Evolutionary conservation across 371 early-diverging fungal genomes (phyloP).

Genomic region (Smittium mucronatum): DNA sequence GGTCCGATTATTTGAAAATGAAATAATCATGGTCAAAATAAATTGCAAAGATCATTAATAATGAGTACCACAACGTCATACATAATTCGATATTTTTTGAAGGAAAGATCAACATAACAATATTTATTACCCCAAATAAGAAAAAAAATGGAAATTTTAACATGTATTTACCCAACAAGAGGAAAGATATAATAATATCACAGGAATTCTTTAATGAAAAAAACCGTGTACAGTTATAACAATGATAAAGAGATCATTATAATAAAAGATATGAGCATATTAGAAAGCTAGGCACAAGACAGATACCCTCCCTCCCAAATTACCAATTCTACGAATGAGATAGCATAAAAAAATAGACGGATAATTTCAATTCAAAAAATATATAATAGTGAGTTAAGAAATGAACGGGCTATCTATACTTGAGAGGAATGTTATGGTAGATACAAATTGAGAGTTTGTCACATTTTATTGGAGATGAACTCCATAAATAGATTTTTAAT

Average conservation of each 20-base stretch:
- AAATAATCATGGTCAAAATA: background rate
- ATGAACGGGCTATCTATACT: background rate
- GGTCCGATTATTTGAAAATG: background rate
- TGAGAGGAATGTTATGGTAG: background rate
- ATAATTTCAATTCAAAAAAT: background rate
- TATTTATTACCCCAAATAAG: background rate
- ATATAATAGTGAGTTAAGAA: background rate
- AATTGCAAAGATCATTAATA: background rate
- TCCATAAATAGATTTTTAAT: background rate
- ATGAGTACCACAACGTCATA: background rate
- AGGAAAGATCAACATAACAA: background rate
- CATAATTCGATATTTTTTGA: background rate
- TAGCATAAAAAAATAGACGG: background rate
- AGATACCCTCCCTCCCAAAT: background rate
- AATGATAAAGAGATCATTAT: background rate
- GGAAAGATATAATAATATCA: background rate
- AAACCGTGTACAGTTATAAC: background rate
- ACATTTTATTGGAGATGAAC: slow-evolving; percentile 1
- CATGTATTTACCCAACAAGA: slow-evolving; percentile 1
- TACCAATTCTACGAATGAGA: background rate
- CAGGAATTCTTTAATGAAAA: background rate
- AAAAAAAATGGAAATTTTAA: background rate
- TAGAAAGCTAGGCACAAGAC: slow-evolving; percentile 1
- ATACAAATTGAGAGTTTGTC: slow-evolving; percentile 4
- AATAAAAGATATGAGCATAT: background rate